Evolutionary conservation across 495 filamentous ascomycete species (phyloP).

Genomic region (Xylaria curta): DNA sequence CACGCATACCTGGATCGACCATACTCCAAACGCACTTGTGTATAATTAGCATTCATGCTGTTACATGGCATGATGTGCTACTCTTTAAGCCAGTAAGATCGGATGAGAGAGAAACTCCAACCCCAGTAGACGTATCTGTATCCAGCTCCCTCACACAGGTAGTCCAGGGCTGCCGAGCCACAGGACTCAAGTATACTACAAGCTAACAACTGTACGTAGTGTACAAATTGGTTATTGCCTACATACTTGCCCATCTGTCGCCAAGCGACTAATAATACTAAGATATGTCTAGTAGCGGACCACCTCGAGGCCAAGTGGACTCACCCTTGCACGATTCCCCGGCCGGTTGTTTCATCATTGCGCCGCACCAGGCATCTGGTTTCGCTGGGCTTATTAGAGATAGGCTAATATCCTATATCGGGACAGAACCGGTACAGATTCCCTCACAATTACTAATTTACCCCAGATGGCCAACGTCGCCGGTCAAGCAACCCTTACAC

Average conservation of each 20-base stretch:
- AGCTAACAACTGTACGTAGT: not conserved
- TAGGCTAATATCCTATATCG: constrained; percentile 2
- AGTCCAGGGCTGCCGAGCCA: not conserved
- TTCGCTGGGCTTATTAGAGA: constrained; percentile 24
- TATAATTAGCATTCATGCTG: constrained; percentile 17
- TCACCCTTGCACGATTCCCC: constrained; percentile 15
- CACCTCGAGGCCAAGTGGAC: constrained; percentile 9
- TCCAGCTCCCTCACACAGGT: not conserved
- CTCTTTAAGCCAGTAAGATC: constrained; percentile 8
- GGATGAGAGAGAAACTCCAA: not conserved
- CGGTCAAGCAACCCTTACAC: constrained; percentile 1
- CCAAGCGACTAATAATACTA: constrained; percentile 20
- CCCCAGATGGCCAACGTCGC: constrained; percentile 20
- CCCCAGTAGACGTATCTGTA: not conserved
- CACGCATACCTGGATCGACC: constrained; percentile 5
- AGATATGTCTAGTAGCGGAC: constrained; percentile 13
- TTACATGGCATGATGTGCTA: constrained; percentile 17
- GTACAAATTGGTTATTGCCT: not conserved
- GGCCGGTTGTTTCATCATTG: constrained; percentile 29
- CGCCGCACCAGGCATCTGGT: constrained; percentile 26
- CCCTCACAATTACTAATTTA: constrained; percentile 25
- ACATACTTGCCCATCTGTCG: not conserved
- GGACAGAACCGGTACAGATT: constrained; percentile 14
- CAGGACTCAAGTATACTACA: not conserved
- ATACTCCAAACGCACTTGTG: constrained; percentile 1